Evolutionary conservation across 768 basidiomycete species (phyloP), one percentile per base, ranked within the genome.

Genomic region (Dacryopinax spathularia): DNA sequence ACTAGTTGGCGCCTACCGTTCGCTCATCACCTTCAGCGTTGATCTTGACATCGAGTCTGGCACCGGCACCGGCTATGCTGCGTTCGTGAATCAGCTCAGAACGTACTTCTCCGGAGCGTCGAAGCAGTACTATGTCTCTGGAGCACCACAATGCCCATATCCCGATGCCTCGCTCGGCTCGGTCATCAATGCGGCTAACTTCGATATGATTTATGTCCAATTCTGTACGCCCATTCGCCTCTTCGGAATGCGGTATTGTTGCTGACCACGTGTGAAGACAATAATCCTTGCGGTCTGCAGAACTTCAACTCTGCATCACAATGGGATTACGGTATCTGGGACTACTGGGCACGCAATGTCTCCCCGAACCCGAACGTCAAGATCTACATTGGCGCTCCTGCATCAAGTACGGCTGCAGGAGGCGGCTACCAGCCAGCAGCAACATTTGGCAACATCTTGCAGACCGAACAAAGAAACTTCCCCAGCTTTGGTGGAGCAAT

Each of bases 21-120:
- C 29, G 12, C 35, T 37, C 10, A 35, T 25, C n/a, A 2, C 3
- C 12, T 18, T 3, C 36, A 66, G 67, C 16, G 62, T 68, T 37
- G 87, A 89, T 71, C 77, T 89, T 33, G 87, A 88, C 70, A 86
- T 89, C 66, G 87, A 89, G 73, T 81, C 83, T n/a, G 87, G 87
- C 18, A 72, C 75, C 18, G 77, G 77, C 25, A 70, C 73, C 4
- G 74, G 78, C 35, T 85, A 83, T 67, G 74, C 73, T 2, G 76
- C 81, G 1, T 85, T 85, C 65, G 79, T 86, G 35, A 83, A 78
- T 65, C 71, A 76, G 62, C 79, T 86, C 44, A 79, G 82, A 9
- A 78, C 81, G 2, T 77, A 83, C 35, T 72, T 80, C 29, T 75
- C 71, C 60, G 77, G 78, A 34, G 78, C 80, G 9, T 78, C 76